Conservation (phyloP, 2,329 filamentous ascomycete genomes). For the Zalaria sp. region DNA sequence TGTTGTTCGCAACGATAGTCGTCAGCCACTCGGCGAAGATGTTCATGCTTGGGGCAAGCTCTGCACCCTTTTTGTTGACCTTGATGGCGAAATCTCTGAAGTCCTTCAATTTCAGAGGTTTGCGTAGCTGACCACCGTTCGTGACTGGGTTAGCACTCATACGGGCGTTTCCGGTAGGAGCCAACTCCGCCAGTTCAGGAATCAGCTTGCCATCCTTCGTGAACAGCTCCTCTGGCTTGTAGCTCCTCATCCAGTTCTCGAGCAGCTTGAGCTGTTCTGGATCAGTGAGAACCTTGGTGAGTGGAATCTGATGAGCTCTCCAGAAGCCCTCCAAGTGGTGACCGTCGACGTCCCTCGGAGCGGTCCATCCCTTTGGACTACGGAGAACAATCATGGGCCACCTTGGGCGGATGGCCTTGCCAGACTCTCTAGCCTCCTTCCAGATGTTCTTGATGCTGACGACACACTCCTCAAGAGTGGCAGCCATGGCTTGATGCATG, state of each 20-base stretch:
- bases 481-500: conserved; percentile 75
- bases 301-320: conserved; percentile 65
- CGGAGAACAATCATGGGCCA: conserved; percentile 73
- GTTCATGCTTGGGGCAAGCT: conserved; percentile 48
- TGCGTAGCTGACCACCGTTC: conserved; percentile 55
- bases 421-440: conserved; percentile 55
- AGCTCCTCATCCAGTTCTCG: conserved; percentile 65
- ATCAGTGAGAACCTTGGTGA: conserved; percentile 55
- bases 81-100: conserved; percentile 54
- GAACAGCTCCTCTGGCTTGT: conserved; percentile 60
- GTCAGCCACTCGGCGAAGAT: conserved; percentile 55
- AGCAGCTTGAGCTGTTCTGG: conserved; percentile 50
- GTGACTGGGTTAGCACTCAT: conserved; percentile 68
- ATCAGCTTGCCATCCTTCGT: conserved; percentile 49
- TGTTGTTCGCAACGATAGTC: conserved; percentile 52
- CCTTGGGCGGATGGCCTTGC: conserved; percentile 53
- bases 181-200: conserved; percentile 47
- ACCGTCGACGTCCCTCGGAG: conserved; percentile 54
- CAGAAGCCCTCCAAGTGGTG: conserved; percentile 65
- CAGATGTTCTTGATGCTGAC: conserved; percentile 54
- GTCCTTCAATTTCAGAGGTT: conserved; percentile 54
- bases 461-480: conserved; percentile 59
- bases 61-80: conserved; percentile 46
- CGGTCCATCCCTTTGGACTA: conserved; percentile 70
- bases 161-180: conserved; percentile 49